Percentiles rank a stretch among this genome's conserved stretches.
These are phyloP conservation scores for Cladosporium sp. DNA, from an alignment of 2,329 filamentous ascomycete genomes.

Conservation along the genomic window DNA sequence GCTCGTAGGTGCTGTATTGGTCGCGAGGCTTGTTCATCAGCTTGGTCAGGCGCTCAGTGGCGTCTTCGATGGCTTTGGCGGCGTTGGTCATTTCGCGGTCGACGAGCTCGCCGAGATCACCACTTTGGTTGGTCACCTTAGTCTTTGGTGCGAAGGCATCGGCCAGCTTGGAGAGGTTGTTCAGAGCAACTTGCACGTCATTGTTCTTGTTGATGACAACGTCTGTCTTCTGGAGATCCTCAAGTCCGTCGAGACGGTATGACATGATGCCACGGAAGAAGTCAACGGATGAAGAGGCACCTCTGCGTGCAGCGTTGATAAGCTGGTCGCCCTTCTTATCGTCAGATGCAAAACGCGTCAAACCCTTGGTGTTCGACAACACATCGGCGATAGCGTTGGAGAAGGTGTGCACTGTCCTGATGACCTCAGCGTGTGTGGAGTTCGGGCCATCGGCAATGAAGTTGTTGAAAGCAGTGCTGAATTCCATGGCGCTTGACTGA, in stretches of 20 bases:
- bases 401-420: constrained; percentile 87
- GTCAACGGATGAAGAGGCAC: constrained; percentile 80
- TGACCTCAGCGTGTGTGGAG: constrained; percentile 82
- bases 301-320: constrained; percentile 73
- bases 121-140: constrained; percentile 71
- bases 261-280: constrained; percentile 95
- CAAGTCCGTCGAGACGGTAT: constrained; percentile 86
- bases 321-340: constrained; percentile 91
- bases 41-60: constrained; percentile 81
- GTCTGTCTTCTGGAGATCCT: constrained; percentile 87
- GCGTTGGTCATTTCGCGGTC: constrained; percentile 89
- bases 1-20: constrained; percentile 90
- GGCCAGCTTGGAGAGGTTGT: constrained; percentile 87
- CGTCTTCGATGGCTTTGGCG: constrained; percentile 90
- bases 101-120: constrained; percentile 88
- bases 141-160: constrained; percentile 88
- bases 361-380: constrained; percentile 91
- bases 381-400: constrained; percentile 88
- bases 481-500: constrained; percentile 89
- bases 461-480: constrained; percentile 96
- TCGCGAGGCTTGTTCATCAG: constrained; percentile 96
- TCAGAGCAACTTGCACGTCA: constrained; percentile 89
- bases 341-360: constrained; percentile 86
- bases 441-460: constrained; percentile 96
- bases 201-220: constrained; percentile 97